phyloP scores from a whole-genome alignment of 805 yeast species.

The Metschnikowia vanudenii region DNA sequence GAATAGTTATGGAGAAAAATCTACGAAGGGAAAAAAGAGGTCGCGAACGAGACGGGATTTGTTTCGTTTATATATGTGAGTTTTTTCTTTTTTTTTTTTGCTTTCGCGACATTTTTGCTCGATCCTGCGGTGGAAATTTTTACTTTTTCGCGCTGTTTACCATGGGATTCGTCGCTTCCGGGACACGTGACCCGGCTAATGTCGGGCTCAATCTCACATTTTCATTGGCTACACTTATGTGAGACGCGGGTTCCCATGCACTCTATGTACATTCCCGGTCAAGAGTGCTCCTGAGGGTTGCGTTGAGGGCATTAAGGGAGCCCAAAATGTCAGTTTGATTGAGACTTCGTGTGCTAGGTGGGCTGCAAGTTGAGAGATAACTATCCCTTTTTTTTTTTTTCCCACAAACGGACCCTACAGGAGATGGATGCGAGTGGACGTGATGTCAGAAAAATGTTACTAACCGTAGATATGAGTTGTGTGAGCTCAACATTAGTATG shows the following conservation, averaged over 20 bases:
- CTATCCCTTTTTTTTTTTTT: too few species aligned
- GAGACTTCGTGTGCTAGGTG: too few species aligned
- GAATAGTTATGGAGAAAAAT: conserved; percentile 16
- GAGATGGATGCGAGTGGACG: too few species aligned
- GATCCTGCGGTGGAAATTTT: conserved; percentile 14
- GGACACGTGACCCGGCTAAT: conserved; percentile 22
- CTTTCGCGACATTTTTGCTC: conserved; percentile 13
- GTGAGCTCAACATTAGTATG: too few species aligned
- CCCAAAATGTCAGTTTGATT: too few species aligned
- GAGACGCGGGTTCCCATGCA: conserved; percentile 6
- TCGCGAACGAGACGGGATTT: conserved; percentile 11
- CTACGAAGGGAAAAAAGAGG: conserved; percentile 15
- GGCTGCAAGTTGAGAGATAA: too few species aligned
- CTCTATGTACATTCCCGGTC: conserved; percentile 2
- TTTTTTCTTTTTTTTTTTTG: conserved; percentile 5
- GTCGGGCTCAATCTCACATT: conserved; percentile 17
- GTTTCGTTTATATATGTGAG: conserved; percentile 20
- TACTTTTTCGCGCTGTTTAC: conserved; percentile 12
- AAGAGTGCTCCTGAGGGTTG: conserved; percentile 1
- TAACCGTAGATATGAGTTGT: too few species aligned
- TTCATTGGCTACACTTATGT: conserved; percentile 8
- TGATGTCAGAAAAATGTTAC: too few species aligned
- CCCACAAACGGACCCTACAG: too few species aligned
- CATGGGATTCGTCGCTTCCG: conserved; percentile 15
- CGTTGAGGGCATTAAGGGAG: not conserved